phyloP scores from a whole-genome alignment of 371 early-diverging fungal genomes.

The Mycotypha africana region DNA sequence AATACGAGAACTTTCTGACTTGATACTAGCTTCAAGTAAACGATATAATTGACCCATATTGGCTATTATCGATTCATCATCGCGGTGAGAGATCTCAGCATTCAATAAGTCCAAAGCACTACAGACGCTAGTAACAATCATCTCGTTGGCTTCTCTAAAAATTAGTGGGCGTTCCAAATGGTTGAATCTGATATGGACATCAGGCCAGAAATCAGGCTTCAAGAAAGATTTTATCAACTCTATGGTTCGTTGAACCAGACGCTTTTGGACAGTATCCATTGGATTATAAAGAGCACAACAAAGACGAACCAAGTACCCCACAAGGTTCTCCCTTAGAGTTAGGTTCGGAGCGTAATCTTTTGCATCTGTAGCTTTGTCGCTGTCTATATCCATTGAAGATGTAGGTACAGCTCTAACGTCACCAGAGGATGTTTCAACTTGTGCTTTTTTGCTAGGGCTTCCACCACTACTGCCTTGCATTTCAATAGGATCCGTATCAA shows the following conservation, averaged over 20 bases:
- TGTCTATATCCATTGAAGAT: background rate
- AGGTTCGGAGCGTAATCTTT: constrained; percentile 50
- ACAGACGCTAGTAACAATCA: constrained; percentile 41
- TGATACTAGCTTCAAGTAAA: constrained; percentile 64
- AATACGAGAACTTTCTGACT: constrained; percentile 59
- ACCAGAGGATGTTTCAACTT: constrained; percentile 20
- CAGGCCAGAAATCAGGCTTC: constrained; percentile 53
- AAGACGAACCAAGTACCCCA: constrained; percentile 71
- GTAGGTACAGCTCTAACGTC: constrained; percentile 18
- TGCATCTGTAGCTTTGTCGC: background rate
- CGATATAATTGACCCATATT: constrained; percentile 64
- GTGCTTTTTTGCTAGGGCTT: constrained; percentile 25
- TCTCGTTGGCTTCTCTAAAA: constrained; percentile 36
- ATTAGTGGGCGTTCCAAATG: constrained; percentile 43
- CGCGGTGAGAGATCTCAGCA: constrained; percentile 55
- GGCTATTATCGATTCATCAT: constrained; percentile 59
- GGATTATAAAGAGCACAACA: constrained; percentile 61
- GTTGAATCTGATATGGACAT: constrained; percentile 50
- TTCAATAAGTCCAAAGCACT: constrained; percentile 69
- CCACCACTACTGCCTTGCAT: background rate
- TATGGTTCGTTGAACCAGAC: constrained; percentile 55
- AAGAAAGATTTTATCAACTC: constrained; percentile 61
- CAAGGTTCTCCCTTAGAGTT: constrained; percentile 58
- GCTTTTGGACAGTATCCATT: constrained; percentile 35
- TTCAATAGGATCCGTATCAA: background rate